Evolutionary conservation across 495 filamentous ascomycete genomes (phyloP), one percentile per base, ranked within the genome.

Genomic region (Margaritispora aquatica): DNA sequence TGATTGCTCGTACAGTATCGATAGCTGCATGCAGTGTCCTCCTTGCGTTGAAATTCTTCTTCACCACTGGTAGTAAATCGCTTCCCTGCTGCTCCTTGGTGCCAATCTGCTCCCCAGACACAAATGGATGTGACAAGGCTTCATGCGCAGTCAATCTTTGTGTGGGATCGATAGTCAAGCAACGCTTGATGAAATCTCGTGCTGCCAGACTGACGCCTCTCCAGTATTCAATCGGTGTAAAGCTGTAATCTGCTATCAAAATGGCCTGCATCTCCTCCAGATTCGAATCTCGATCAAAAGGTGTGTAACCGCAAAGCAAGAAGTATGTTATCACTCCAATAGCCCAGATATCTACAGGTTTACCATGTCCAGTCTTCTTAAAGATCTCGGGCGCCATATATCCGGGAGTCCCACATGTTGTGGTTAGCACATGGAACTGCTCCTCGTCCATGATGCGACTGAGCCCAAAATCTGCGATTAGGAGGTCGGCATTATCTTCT

Each of bases 181-280:
- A 96, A 51, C 82, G 71, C 67, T 81, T 80, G 74, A 98, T 96
- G 76, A 98, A 98, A 44, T 94, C 84, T 64, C 93, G 87, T 8
- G 94, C 94, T 63, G 64, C 75, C 47, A 86, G 79, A n/a, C 88
- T 92, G 56, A 98, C 92, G 56, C 88, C 87, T 62, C 91, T 88
- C 94, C 95, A 98, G 80, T 96, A 97, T 66, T 97, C 93, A 54
- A 89, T 71, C 4, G 94, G 94, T n/a, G 88, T 92, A 73, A 97
- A 98, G 70, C 82, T 86, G 77, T 97, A 98, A 76, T 97, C 92
- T 26, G 95, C 94, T 53, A 89, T 86, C 38, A 97, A 82, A 72
- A 98, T 98, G 58, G 95, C 94, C 75, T 97, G 92, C 92, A 98
- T 96, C 78, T 98, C 94, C 73, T 98, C 94, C 64, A 97, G 84